A percentile compares a stretch with the other conserved stretches of the same genome.
Evolutionary conservation across 1,139 yeast genomes (phyloP).

Genomic region (Diutina siamensis): DNA sequence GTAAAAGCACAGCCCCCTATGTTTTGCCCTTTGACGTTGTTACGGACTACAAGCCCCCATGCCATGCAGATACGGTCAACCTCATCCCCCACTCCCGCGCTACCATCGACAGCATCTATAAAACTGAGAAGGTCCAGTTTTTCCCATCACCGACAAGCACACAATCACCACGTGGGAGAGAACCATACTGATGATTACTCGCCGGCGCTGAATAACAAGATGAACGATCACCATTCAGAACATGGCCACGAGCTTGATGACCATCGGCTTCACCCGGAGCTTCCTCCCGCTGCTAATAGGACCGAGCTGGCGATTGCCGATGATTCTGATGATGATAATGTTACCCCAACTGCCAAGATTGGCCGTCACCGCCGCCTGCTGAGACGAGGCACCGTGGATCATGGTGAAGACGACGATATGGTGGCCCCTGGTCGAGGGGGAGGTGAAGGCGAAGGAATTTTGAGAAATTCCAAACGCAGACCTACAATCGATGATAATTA

Average conservation of each 20-base stretch:
- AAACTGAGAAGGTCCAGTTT: no score
- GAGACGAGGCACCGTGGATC: not conserved
- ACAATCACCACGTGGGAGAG: not conserved
- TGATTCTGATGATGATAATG: not conserved
- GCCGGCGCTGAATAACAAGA: not conserved
- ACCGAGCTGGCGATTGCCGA: constrained; percentile 3
- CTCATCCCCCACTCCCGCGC: no score
- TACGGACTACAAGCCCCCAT: no score
- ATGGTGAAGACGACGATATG: not conserved
- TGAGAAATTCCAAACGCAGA: not conserved
- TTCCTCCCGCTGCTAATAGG: not conserved
- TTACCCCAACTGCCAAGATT: not conserved
- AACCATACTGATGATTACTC: not conserved
- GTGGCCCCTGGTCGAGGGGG: not conserved
- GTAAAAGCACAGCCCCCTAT: no score
- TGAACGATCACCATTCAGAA: not conserved
- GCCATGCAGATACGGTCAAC: no score
- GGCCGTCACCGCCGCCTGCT: not conserved
- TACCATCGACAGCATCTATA: no score
- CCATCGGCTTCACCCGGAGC: constrained; percentile 5
- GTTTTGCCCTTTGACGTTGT: no score
- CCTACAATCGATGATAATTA: not conserved
- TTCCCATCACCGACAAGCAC: no score
- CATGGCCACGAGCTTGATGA: constrained; percentile 2
- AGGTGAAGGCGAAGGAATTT: not conserved